phyloP scores from a whole-genome alignment of 345 rosid genomes.

The Camelina neglecta region DNA sequence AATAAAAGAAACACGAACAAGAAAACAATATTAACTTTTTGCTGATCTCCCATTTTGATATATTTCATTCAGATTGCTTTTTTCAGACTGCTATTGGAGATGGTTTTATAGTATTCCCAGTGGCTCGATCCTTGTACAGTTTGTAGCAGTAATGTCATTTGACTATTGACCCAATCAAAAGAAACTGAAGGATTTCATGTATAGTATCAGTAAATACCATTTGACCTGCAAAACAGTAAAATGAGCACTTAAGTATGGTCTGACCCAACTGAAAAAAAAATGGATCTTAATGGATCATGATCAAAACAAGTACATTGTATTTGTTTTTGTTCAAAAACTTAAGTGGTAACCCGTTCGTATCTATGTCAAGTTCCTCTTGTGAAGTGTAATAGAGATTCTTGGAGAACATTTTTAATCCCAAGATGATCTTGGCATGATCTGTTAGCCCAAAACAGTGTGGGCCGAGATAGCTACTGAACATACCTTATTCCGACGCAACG shows the following conservation, averaged over 20 bases:
- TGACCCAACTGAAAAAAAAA: too few species aligned
- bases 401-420: too few species aligned
- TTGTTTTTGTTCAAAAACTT: neutral
- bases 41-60: slow-evolving; percentile 1
- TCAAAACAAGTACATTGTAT: neutral
- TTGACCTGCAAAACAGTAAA: neutral
- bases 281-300: neutral
- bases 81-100: neutral
- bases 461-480: too few species aligned
- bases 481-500: too few species aligned
- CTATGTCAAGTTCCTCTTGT: too few species aligned
- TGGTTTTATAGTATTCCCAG: neutral
- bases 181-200: too few species aligned
- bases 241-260: neutral
- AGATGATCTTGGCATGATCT: too few species aligned
- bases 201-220: too few species aligned
- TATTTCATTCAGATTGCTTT: neutral
- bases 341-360: neutral
- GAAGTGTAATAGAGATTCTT: too few species aligned
- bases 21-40: neutral
- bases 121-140: neutral
- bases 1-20: slow-evolving; percentile 11
- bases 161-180: too few species aligned
- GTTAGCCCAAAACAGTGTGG: too few species aligned
- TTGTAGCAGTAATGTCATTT: too few species aligned